These are phyloP conservation scores for Schwanniomyces polymorphus DNA, from an alignment of 805 yeast species.

Conservation along the genomic window DNA sequence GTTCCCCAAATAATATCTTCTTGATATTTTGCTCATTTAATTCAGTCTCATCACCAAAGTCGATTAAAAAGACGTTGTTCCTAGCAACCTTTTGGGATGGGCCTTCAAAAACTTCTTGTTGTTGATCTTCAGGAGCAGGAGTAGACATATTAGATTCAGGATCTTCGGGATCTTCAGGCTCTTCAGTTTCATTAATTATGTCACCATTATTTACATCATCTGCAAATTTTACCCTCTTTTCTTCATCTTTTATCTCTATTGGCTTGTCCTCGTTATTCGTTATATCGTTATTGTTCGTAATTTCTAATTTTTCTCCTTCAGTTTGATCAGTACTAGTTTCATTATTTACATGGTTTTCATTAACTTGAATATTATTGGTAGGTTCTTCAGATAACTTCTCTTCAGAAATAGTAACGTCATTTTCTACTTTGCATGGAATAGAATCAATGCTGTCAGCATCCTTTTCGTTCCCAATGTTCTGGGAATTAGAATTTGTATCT, in stretches of 20 bases:
- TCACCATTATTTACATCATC: slow-evolving; percentile 13
- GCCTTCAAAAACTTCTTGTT: slow-evolving; percentile 52
- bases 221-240: slow-evolving; percentile 22
- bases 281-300: slow-evolving; percentile 7
- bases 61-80: slow-evolving; percentile 54
- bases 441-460: too few relatives aligned
- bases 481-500: too few relatives aligned
- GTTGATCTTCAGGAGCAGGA: slow-evolving; percentile 3
- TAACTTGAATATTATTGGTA: neutral
- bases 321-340: neutral
- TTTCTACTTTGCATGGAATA: neutral
- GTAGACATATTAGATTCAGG: slow-evolving; percentile 6
- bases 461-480: too few relatives aligned
- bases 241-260: slow-evolving; percentile 2
- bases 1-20: slow-evolving; percentile 58
- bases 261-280: neutral
- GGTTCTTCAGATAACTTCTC: neutral
- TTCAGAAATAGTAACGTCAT: neutral
- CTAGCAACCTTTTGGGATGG: slow-evolving; percentile 64
- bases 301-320: slow-evolving; percentile 6
- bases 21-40: slow-evolving; percentile 28
- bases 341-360: neutral
- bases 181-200: slow-evolving; percentile 3
- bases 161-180: slow-evolving; percentile 3
- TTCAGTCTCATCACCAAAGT: slow-evolving; percentile 37